Percentiles rank a stretch among this genome's conserved stretches.
These are phyloP conservation scores for Coemansia pectinata DNA, from an alignment of 192 early-diverging fungal genomes.

Conservation along the genomic window DNA sequence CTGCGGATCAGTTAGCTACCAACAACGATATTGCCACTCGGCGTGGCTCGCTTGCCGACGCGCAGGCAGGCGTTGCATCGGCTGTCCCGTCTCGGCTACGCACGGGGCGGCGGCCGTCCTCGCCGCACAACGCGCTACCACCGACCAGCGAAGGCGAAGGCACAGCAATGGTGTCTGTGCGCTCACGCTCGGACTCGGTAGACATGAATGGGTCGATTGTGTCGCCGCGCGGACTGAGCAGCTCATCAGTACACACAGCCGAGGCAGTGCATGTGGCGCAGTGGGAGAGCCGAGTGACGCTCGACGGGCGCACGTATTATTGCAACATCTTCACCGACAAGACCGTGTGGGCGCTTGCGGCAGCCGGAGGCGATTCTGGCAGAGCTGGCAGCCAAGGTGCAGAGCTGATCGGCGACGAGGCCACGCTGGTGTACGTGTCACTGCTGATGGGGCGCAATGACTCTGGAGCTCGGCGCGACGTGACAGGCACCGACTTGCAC, in stretches of 20 bases:
- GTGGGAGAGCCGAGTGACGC: conserved; percentile 63
- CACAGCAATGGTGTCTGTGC: conserved; percentile 2
- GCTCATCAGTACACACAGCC: neutral
- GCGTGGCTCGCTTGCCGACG: conserved; percentile 55
- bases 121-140: conserved; percentile 21
- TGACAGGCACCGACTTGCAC: neutral
- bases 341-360: conserved; percentile 59
- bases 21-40: conserved; percentile 28
- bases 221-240: conserved; percentile 15
- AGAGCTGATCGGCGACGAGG: conserved; percentile 52
- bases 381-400: conserved; percentile 9
- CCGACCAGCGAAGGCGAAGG: conserved; percentile 6
- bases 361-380: conserved; percentile 43
- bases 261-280: conserved; percentile 40
- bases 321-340: conserved; percentile 72
- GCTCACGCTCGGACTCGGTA: conserved; percentile 23
- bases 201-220: conserved; percentile 18
- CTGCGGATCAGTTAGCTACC: conserved; percentile 13
- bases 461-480: neutral
- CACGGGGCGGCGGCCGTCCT: conserved; percentile 42
- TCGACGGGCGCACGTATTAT: conserved; percentile 63
- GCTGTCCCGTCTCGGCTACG: conserved; percentile 56
- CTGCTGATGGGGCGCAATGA: conserved; percentile 29
- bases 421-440: conserved; percentile 41
- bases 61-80: conserved; percentile 58